A percentile compares a stretch with the other conserved stretches of the same genome.
phyloP scores from a whole-genome alignment of 371 early-diverging fungal species.

The Lichtheimia hyalospora region DNA sequence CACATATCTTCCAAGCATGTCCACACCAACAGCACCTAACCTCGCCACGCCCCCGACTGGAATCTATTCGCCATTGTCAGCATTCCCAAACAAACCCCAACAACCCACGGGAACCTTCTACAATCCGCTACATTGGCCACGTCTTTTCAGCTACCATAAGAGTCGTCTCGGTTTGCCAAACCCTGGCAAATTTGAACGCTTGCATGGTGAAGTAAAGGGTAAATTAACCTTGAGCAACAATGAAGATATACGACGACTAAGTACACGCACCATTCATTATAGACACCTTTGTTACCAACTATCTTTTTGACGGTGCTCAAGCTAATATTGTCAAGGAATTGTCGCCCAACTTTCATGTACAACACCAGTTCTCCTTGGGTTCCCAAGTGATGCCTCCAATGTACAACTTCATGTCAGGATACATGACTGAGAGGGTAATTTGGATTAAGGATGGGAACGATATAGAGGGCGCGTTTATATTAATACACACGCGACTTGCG shows the following conservation, averaged over 20 bases:
- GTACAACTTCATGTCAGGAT: conserved; percentile 89
- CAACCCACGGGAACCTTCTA: conserved; percentile 46
- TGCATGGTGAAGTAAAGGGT: conserved; percentile 88
- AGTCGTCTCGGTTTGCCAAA: conserved; percentile 73
- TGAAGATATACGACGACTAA: neutral
- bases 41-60: conserved; percentile 16
- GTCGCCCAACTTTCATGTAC: conserved; percentile 91
- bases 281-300: conserved; percentile 80
- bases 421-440: conserved; percentile 57
- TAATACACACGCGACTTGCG: no score
- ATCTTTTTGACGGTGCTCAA: conserved; percentile 93
- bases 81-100: conserved; percentile 36
- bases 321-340: conserved; percentile 90
- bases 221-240: conserved; percentile 3
- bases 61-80: conserved; percentile 24
- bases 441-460: neutral
- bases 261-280: conserved; percentile 9
- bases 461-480: neutral
- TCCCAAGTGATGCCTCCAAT: conserved; percentile 79
- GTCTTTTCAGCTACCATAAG: conserved; percentile 62
- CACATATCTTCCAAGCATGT: neutral
- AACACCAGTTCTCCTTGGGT: conserved; percentile 91
- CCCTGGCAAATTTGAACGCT: conserved; percentile 86
- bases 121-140: conserved; percentile 62
- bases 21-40: conserved; percentile 10